Percentiles rank a stretch among this genome's conserved stretches.
These are phyloP conservation scores for Achaetomium macrosporum DNA, from an alignment of 2,329 filamentous ascomycete genomes.

Conservation along the genomic window DNA sequence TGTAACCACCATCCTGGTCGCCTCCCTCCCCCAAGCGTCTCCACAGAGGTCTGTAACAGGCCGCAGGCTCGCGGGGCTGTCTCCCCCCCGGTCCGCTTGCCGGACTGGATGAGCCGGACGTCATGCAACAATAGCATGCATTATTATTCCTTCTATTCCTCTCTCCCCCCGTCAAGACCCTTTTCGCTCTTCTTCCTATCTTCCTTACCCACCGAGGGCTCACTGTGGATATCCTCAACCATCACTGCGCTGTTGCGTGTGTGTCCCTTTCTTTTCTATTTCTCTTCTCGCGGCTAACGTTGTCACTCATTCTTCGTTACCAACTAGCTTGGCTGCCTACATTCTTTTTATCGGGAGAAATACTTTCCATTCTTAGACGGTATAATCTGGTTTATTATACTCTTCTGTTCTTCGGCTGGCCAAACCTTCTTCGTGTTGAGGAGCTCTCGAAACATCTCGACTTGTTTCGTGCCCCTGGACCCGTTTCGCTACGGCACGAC, in stretches of 20 bases:
- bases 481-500: slow-evolving; percentile 16
- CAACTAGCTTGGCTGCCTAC: slow-evolving; percentile 53
- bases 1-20: slow-evolving; percentile 23
- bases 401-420: slow-evolving; percentile 24
- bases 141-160: slow-evolving; percentile 35
- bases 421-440: slow-evolving; percentile 12
- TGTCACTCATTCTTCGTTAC: slow-evolving; percentile 38
- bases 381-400: slow-evolving; percentile 34
- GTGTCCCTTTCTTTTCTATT: slow-evolving; percentile 31
- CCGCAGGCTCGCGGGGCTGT: slow-evolving; percentile 32
- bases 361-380: slow-evolving; percentile 29
- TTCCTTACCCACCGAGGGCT: slow-evolving; percentile 23
- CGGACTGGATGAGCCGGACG: slow-evolving; percentile 31
- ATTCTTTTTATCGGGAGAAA: slow-evolving; percentile 40
- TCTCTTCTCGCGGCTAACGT: slow-evolving; percentile 37
- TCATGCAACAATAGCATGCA: slow-evolving; percentile 29
- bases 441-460: slow-evolving; percentile 7
- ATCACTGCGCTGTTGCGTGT: slow-evolving; percentile 29
- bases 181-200: slow-evolving; percentile 25
- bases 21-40: slow-evolving; percentile 22
- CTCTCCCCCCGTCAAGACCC: slow-evolving; percentile 26
- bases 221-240: slow-evolving; percentile 23
- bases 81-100: slow-evolving; percentile 29
- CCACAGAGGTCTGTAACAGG: slow-evolving; percentile 36
- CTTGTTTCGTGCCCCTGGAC: slow-evolving; percentile 18